phyloP scores from a whole-genome alignment of 2,329 filamentous ascomycete genomes.

The Ascochyta pisi region DNA sequence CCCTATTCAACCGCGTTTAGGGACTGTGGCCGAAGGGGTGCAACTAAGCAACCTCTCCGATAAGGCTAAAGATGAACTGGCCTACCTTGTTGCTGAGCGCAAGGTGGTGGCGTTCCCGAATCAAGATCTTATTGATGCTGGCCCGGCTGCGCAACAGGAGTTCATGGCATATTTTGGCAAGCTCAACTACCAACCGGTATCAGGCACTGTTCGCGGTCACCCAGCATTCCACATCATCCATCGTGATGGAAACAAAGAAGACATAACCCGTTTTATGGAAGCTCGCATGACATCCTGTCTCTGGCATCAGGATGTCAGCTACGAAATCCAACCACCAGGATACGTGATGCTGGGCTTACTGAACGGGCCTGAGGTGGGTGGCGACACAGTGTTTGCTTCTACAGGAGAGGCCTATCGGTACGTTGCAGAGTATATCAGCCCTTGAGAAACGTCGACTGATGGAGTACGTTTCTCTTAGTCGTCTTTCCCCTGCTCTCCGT shows the following conservation, averaged over 20 bases:
- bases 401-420: slow-evolving; percentile 65
- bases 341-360: slow-evolving; percentile 86
- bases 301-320: slow-evolving; percentile 88
- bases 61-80: slow-evolving; percentile 75
- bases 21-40: slow-evolving; percentile 65
- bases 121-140: slow-evolving; percentile 68
- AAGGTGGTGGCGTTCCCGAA: slow-evolving; percentile 74
- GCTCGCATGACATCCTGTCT: slow-evolving; percentile 69
- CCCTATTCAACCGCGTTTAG: slow-evolving; percentile 3
- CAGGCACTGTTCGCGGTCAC: slow-evolving; percentile 53
- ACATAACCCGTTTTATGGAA: slow-evolving; percentile 64
- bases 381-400: slow-evolving; percentile 76
- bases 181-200: slow-evolving; percentile 4
- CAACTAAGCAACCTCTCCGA: slow-evolving; percentile 70
- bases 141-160: slow-evolving; percentile 67
- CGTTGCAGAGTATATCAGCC: background rate
- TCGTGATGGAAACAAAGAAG: slow-evolving; percentile 66
- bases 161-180: slow-evolving; percentile 5
- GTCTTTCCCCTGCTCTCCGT: slow-evolving; percentile 73
- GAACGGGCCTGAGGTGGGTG: slow-evolving; percentile 76
- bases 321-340: slow-evolving; percentile 82
- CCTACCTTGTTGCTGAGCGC: slow-evolving; percentile 72
- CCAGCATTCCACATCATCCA: slow-evolving; percentile 79
- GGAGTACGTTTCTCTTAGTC: slow-evolving; percentile 47
- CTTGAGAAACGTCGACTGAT: background rate